Evolutionary conservation across 73 alveolate species (phyloP), one percentile per base, ranked within the genome.

Genomic region (Paramecium caudatum): DNA sequence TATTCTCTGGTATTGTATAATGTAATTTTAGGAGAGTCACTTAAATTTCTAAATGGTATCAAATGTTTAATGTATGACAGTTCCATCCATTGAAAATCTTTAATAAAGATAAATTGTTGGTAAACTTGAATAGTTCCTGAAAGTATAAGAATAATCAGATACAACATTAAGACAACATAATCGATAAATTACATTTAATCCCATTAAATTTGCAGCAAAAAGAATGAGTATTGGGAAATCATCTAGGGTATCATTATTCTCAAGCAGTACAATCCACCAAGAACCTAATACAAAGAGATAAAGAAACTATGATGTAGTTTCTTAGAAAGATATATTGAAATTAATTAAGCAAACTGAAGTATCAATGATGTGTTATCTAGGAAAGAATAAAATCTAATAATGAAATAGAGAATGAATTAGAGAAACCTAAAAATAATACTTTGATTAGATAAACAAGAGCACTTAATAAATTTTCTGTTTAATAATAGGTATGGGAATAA

Each of bases 91-190:
- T 27, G 23, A 55, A 55, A 55, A 23, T 55, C 30, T 55, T 10
- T 43, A 55, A 55, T 23, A 55, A 55, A 55, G 80, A 55, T 55
- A 55, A 55, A 15, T 55, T 55, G 80, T 55, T 19, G 80, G 80
- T 9, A 55, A 55, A 23, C 80, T 55, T 43, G 80, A 55, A 55
- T 55, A 55, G 30, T 55, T 55, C 30, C 30, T 55, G 80, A 55
- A 55, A 55, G 23, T 12, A 55, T 27, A 23, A 55, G 80, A 55
- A 55, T 55, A 55, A 55, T 9, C 9, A 27, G 80, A 55, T 27
- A 9, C 45, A 23, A 21, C 21, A 9, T 5, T 10, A 55, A 55
- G 30, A 3, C 21, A 55, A 23, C 17, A 55, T 27, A 55, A 55
- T 21, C 12, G 46, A 17, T 55, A 55, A 23, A 55, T 10, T 23